Conservation (phyloP, 805 yeast species). For the Lipomyces japonicus region DNA sequence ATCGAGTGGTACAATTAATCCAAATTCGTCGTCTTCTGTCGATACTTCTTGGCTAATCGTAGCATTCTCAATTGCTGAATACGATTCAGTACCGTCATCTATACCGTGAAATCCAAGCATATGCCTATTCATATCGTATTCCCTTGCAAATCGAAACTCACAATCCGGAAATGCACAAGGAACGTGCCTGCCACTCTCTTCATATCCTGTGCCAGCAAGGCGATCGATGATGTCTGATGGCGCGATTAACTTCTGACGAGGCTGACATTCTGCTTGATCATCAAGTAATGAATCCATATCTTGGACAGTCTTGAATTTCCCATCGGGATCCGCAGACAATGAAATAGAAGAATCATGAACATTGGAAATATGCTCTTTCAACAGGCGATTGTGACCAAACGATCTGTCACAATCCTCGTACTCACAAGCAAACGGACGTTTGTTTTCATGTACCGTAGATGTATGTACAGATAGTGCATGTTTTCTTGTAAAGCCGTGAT, state of each 20-base stretch:
- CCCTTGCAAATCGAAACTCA: slow-evolving; percentile 36
- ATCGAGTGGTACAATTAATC: too few relatives aligned
- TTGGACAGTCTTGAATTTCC: background rate
- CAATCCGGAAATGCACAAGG: slow-evolving; percentile 38
- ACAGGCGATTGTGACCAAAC: slow-evolving; percentile 29
- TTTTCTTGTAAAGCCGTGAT: slow-evolving; percentile 52
- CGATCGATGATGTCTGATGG: slow-evolving; percentile 31
- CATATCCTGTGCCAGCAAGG: slow-evolving; percentile 40
- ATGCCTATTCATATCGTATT: slow-evolving; percentile 42
- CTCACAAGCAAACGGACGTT: slow-evolving; percentile 29
- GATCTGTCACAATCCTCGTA: slow-evolving; percentile 21
- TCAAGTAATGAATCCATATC: background rate
- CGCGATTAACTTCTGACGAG: background rate
- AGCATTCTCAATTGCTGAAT: too few relatives aligned
- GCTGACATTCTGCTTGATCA: background rate
- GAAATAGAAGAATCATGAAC: slow-evolving; percentile 7
- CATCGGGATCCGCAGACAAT: slow-evolving; percentile 1
- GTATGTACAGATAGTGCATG: slow-evolving; percentile 54
- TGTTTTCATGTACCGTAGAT: slow-evolving; percentile 28
- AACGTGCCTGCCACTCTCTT: slow-evolving; percentile 31
- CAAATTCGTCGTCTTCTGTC: too few relatives aligned
- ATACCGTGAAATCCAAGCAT: slow-evolving; percentile 16
- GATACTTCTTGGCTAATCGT: too few relatives aligned
- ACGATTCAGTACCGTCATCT: too few relatives aligned
- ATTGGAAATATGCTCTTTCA: slow-evolving; percentile 20